Percentiles rank a stretch among this genome's conserved stretches.
These are phyloP conservation scores for Breviolum minutum DNA, from an alignment of 73 alveolate species.

Conservation along the genomic window DNA sequence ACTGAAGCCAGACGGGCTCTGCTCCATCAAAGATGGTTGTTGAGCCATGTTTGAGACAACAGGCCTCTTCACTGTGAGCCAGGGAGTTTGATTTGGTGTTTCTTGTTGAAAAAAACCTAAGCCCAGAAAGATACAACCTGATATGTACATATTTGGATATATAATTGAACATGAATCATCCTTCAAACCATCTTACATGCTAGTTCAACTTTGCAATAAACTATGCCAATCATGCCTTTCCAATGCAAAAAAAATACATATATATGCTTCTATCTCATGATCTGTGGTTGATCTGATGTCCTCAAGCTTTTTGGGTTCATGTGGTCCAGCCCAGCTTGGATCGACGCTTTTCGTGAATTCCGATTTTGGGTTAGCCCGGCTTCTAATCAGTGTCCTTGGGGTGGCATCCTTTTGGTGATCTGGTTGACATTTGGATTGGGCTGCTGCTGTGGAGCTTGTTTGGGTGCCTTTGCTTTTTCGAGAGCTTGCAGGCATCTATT, in stretches of 20 bases:
- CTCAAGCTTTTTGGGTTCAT: not conserved
- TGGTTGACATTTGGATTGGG: not conserved
- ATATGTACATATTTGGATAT: too few relatives aligned
- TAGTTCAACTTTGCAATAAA: too few relatives aligned
- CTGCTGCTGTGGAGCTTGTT: not conserved
- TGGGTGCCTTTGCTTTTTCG: not conserved
- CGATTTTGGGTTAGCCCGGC: not conserved
- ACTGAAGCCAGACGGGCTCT: not conserved
- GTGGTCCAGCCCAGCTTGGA: not conserved
- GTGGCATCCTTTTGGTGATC: not conserved
- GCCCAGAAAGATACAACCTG: too few relatives aligned
- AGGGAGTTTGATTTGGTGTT: too few relatives aligned
- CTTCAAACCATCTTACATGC: too few relatives aligned
- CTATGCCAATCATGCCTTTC: not conserved
- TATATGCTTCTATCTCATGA: too few relatives aligned
- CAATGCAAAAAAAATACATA: not conserved
- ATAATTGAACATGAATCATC: too few relatives aligned
- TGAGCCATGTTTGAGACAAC: conserved; percentile 37
- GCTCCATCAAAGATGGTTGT: conserved; percentile 48
- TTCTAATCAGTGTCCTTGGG: not conserved
- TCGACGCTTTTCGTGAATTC: not conserved
- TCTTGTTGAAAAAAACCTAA: too few relatives aligned
- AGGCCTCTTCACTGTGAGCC: not conserved
- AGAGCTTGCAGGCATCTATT: not conserved
- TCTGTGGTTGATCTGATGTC: not conserved